phyloP scores from a whole-genome alignment of 192 early-diverging fungal genomes.

The Spinellus fusiger region DNA sequence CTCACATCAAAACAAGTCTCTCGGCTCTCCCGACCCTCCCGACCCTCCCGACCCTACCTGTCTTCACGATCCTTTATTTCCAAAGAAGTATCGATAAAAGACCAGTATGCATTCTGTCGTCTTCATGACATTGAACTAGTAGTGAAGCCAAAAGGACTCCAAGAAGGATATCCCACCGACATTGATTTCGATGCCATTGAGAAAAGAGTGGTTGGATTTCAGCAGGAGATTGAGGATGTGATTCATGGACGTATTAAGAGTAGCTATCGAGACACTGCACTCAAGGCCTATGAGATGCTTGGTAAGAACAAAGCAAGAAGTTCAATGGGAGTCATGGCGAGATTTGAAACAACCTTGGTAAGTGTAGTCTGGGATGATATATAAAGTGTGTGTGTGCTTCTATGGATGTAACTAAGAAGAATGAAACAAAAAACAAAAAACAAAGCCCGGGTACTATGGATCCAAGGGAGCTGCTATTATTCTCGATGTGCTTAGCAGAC shows the following conservation, averaged over 20 bases:
- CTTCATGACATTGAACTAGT: conserved; percentile 34
- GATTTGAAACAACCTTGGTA: conserved; percentile 41
- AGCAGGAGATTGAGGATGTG: conserved; percentile 27
- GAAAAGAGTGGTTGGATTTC: conserved; percentile 26
- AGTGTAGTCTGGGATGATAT: not conserved
- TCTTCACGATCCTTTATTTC: too few species aligned
- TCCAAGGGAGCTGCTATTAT: conserved; percentile 38
- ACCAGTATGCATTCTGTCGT: conserved; percentile 33
- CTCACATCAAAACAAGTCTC: too few species aligned
- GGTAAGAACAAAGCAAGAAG: conserved; percentile 39
- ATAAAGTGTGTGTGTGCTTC: not conserved
- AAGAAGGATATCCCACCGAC: conserved; percentile 27
- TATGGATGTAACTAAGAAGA: too few species aligned
- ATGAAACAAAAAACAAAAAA: not conserved
- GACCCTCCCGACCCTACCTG: too few species aligned
- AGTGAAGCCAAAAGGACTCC: conserved; percentile 34
- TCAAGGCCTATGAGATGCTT: conserved; percentile 28
- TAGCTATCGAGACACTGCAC: conserved; percentile 21
- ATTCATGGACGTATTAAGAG: conserved; percentile 25
- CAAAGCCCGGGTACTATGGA: conserved; percentile 52
- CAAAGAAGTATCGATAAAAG: conserved; percentile 6
- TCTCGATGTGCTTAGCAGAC: conserved; percentile 17
- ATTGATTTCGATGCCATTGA: conserved; percentile 35
- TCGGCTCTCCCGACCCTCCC: too few species aligned
- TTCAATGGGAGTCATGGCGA: conserved; percentile 32